Evolutionary conservation across 495 filamentous ascomycete genomes (phyloP).

Genomic region (Penicillium argentinense): DNA sequence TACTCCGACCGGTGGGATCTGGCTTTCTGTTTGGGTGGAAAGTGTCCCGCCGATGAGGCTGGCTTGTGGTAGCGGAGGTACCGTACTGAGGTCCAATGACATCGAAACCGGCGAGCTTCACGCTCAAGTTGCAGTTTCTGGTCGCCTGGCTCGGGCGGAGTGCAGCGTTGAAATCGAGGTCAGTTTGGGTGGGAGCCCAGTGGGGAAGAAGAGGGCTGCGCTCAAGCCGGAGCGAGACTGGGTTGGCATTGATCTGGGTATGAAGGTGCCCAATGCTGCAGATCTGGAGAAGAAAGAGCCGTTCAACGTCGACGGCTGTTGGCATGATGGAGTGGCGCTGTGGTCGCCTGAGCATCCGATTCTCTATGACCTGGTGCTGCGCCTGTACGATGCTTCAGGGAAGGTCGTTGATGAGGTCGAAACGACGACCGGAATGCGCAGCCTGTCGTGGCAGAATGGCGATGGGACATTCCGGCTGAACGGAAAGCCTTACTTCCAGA

Average conservation of each 20-base stretch:
- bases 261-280: conserved; percentile 12
- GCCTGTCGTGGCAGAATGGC: conserved; percentile 31
- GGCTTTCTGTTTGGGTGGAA: conserved; percentile 39
- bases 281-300: conserved; percentile 9
- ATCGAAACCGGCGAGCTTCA: conserved; percentile 26
- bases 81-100: conserved; percentile 34
- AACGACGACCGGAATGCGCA: conserved; percentile 39
- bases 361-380: conserved; percentile 36
- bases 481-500: conserved; percentile 39
- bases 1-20: conserved; percentile 38
- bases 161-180: conserved; percentile 28
- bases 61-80: conserved; percentile 29
- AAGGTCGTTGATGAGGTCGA: conserved; percentile 27
- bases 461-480: conserved; percentile 42
- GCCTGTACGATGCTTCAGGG: conserved; percentile 18
- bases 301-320: conserved; percentile 19
- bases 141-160: conserved; percentile 8
- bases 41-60: conserved; percentile 33
- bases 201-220: conserved; percentile 13
- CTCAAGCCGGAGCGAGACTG: conserved; percentile 20
- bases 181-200: conserved; percentile 14
- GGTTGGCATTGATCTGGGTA: conserved; percentile 23
- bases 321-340: conserved; percentile 32
- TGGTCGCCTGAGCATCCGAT: conserved; percentile 42
- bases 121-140: conserved; percentile 24